Evolutionary conservation across 2,329 filamentous ascomycete genomes (phyloP).

Genomic region (Alternaria sp.): DNA sequence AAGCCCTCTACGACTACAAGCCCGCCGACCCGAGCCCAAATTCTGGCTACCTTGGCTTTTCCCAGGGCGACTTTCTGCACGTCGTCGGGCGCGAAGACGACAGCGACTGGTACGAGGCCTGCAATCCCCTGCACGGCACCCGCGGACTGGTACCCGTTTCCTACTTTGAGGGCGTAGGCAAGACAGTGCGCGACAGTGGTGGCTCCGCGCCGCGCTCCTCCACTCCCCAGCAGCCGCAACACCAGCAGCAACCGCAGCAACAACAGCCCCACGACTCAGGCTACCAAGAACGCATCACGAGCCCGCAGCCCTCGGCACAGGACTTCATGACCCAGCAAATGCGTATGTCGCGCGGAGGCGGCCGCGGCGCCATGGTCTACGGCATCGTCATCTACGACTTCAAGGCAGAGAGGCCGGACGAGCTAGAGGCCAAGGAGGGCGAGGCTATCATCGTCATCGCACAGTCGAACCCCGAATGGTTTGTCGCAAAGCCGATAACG

Average conservation of each 20-base stretch:
- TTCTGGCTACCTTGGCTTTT: constrained; percentile 77
- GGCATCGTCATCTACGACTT: constrained; percentile 98
- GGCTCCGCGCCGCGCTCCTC: constrained; percentile 50
- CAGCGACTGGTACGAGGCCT: constrained; percentile 96
- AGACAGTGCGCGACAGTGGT: constrained; percentile 87
- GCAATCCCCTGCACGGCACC: constrained; percentile 88
- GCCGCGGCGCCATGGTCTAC: constrained; percentile 86
- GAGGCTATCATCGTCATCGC: constrained; percentile 98
- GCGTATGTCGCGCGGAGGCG: constrained; percentile 53
- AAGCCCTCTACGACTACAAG: constrained; percentile 95
- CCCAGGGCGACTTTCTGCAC: constrained; percentile 96
- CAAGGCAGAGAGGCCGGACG: constrained; percentile 90
- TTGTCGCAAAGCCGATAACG: constrained; percentile 98
- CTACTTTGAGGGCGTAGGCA: constrained; percentile 91
- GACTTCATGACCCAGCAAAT: constrained; percentile 37
- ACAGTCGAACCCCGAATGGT: constrained; percentile 98
- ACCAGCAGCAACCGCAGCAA: constrained; percentile 55
- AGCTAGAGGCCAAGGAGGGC: constrained; percentile 91
- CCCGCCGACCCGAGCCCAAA: constrained; percentile 69
- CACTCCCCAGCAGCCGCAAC: constrained; percentile 51
- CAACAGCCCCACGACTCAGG: constrained; percentile 83
- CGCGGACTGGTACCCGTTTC: constrained; percentile 91
- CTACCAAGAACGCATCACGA: constrained; percentile 68
- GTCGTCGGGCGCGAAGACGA: constrained; percentile 97
- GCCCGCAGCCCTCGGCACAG: constrained; percentile 37